These are phyloP conservation scores for Serendipita sp. DNA, from an alignment of 768 basidiomycete species.

Conservation along the genomic window DNA sequence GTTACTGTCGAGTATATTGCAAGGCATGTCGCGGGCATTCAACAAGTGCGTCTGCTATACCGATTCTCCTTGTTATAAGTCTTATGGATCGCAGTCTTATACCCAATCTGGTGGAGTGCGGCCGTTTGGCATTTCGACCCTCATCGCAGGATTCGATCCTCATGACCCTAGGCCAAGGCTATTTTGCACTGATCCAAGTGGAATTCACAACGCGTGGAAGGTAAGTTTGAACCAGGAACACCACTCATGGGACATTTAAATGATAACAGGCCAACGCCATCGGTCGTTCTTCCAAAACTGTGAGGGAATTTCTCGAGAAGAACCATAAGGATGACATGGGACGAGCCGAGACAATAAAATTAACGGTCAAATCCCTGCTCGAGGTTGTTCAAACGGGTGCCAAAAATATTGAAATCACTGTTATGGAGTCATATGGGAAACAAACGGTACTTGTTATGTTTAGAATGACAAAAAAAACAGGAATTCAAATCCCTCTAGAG, in stretches of 20 bases:
- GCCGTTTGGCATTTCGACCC: slow-evolving; percentile 93
- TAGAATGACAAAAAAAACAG: background rate
- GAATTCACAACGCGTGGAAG: slow-evolving; percentile 99
- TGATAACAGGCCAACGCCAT: slow-evolving; percentile 76
- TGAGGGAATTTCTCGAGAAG: slow-evolving; percentile 96
- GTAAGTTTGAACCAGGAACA: slow-evolving; percentile 24
- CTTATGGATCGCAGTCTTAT: slow-evolving; percentile 44
- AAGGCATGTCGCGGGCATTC: slow-evolving; percentile 93
- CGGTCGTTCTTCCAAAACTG: slow-evolving; percentile 94
- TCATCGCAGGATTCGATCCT: slow-evolving; percentile 95
- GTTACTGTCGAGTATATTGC: slow-evolving; percentile 98
- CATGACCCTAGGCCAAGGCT: slow-evolving; percentile 73
- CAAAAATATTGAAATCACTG: slow-evolving; percentile 97
- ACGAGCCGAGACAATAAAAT: slow-evolving; percentile 79
- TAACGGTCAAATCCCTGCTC: slow-evolving; percentile 86
- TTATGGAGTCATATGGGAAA: slow-evolving; percentile 91
- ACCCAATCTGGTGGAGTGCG: slow-evolving; percentile 98
- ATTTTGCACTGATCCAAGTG: slow-evolving; percentile 95
- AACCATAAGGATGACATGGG: slow-evolving; percentile 85
- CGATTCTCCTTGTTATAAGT: background rate
- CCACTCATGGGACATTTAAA: background rate
- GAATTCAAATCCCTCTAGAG: slow-evolving; percentile 32
- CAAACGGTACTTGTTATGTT: slow-evolving; percentile 55
- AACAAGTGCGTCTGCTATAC: slow-evolving; percentile 48
- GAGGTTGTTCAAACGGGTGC: slow-evolving; percentile 99